These are phyloP conservation scores for Ocimum tenuiflorum DNA, from an alignment of 257 asterid genomes.

Conservation along the genomic window DNA sequence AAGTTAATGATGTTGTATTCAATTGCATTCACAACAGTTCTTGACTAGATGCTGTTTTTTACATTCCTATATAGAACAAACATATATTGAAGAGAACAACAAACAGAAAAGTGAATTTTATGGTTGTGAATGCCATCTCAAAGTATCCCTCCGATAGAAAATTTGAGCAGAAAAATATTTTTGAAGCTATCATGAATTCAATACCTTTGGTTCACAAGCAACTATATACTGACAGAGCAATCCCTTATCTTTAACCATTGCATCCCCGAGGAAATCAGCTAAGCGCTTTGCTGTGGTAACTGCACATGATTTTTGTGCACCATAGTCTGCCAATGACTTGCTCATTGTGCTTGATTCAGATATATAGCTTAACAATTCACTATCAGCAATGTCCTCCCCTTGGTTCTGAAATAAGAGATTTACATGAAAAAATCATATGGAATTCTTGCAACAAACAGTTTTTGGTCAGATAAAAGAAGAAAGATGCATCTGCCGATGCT, in stretches of 20 bases:
- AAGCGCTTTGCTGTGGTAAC: conserved; percentile 96
- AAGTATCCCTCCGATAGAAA: conserved; percentile 1
- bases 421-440: conserved; percentile 11
- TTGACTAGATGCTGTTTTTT: background rate
- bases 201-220: conserved; percentile 98
- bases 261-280: conserved; percentile 94
- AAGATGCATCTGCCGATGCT: background rate
- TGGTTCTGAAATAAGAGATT: conserved; percentile 53
- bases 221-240: conserved; percentile 89
- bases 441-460: background rate
- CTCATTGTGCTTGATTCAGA: conserved; percentile 99
- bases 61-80: background rate
- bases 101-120: conserved; percentile 6
- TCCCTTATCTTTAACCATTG: conserved; percentile 98
- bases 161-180: conserved; percentile 3
- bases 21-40: background rate
- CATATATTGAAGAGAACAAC: conserved; percentile 4
- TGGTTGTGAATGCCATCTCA: conserved; percentile 4
- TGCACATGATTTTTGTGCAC: conserved; percentile 93
- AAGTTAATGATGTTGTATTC: background rate
- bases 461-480: background rate
- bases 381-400: conserved; percentile 87
- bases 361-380: conserved; percentile 86
- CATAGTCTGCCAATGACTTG: conserved; percentile 92
- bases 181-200: conserved; percentile 4